Conservation (phyloP, 2,329 filamentous ascomycete species). For the Xylogone sp. region DNA sequence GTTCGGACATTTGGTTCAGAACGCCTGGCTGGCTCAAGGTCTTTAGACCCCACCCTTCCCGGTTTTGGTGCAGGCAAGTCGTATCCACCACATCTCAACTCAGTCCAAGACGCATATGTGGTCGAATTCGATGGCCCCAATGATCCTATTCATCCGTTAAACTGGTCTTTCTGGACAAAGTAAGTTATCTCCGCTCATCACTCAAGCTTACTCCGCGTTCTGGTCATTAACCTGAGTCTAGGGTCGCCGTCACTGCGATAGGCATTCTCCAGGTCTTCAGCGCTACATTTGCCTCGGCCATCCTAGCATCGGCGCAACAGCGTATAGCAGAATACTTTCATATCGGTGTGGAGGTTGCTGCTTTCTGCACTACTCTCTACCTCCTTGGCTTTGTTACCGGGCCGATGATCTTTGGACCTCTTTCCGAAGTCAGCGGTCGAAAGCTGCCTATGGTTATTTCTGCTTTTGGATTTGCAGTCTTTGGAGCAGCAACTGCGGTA, state of each 20-base stretch:
- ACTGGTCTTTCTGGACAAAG: conserved; percentile 68
- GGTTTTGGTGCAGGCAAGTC: neutral
- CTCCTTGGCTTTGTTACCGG: conserved; percentile 40
- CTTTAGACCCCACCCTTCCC: neutral
- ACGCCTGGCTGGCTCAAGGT: neutral
- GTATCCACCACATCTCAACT: neutral
- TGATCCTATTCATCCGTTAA: conserved; percentile 65
- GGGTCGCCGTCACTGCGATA: conserved; percentile 29
- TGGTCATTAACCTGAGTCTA: neutral
- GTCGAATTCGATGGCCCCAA: conserved; percentile 56
- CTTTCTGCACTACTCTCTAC: conserved; percentile 35
- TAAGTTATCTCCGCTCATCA: conserved; percentile 15
- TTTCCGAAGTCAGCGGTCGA: conserved; percentile 8
- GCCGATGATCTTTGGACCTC: conserved; percentile 17
- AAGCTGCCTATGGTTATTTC: conserved; percentile 33
- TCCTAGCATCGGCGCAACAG: conserved; percentile 35
- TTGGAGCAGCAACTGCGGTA: conserved; percentile 32
- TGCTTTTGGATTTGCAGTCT: conserved; percentile 33
- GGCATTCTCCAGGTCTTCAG: conserved; percentile 27
- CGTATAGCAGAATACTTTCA: conserved; percentile 30
- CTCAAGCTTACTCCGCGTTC: too few species aligned
- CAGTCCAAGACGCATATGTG: conserved; percentile 25
- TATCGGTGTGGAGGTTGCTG: conserved; percentile 35
- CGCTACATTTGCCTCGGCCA: conserved; percentile 20
- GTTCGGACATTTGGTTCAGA: neutral